Conservation (phyloP, 768 basidiomycete species). For the Phlegmacium glaucopus region DNA sequence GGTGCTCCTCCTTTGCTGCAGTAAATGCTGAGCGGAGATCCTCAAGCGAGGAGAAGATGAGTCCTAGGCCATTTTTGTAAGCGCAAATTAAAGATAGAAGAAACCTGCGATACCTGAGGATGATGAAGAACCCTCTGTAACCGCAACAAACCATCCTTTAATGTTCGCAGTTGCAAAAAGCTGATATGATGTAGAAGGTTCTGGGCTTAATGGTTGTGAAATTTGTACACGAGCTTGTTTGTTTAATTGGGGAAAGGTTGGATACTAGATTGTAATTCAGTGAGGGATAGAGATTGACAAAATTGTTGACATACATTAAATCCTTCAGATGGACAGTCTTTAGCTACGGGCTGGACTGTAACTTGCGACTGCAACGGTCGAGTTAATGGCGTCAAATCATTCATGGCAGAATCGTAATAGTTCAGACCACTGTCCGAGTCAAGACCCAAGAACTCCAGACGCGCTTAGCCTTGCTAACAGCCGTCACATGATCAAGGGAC, state of each 20-base stretch:
- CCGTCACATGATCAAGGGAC: slow-evolving; percentile 13
- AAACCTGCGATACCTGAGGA: slow-evolving; percentile 32
- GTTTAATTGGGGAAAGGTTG: slow-evolving; percentile 46
- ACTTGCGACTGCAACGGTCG: slow-evolving; percentile 35
- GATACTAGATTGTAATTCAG: slow-evolving; percentile 35
- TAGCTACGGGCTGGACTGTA: slow-evolving; percentile 34
- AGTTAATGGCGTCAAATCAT: slow-evolving; percentile 35
- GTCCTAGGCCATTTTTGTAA: slow-evolving; percentile 33
- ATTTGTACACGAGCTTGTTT: slow-evolving; percentile 65
- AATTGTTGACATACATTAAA: slow-evolving; percentile 36
- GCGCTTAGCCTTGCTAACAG: neutral
- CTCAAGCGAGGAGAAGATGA: slow-evolving; percentile 57
- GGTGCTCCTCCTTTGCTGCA: slow-evolving; percentile 36
- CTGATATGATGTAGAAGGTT: slow-evolving; percentile 39
- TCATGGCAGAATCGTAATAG: slow-evolving; percentile 14
- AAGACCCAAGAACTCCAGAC: too few relatives aligned
- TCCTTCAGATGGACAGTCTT: slow-evolving; percentile 38
- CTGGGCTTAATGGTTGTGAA: slow-evolving; percentile 48
- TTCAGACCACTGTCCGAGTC: too few relatives aligned
- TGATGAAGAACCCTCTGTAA: slow-evolving; percentile 28
- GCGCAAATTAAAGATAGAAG: neutral
- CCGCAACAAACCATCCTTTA: slow-evolving; percentile 70
- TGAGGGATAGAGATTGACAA: slow-evolving; percentile 1
- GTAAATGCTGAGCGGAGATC: slow-evolving; percentile 56
- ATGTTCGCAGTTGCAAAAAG: slow-evolving; percentile 59